Evolutionary conservation across 2,329 filamentous ascomycete genomes (phyloP).

Genomic region (Verticillium tricorpus): DNA sequence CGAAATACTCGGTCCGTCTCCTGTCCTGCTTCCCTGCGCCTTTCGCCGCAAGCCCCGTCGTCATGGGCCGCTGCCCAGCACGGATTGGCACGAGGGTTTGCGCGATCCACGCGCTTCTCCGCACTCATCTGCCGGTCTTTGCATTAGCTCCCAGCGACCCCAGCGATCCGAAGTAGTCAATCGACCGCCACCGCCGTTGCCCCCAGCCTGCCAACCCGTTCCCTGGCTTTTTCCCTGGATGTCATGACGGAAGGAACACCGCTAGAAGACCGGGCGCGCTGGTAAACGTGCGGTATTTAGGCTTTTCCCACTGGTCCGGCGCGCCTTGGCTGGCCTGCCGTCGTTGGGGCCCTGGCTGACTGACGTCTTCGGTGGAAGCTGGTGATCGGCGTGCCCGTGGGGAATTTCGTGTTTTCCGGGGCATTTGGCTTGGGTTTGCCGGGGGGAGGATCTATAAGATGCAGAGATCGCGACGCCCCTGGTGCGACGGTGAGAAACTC

Average conservation of each 20-base stretch:
- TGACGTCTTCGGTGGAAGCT: not conserved
- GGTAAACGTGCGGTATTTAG: not conserved
- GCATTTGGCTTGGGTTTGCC: not conserved
- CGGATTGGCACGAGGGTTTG: not conserved
- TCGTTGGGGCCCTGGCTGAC: not conserved
- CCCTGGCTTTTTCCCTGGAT: not conserved
- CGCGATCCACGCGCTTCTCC: not conserved
- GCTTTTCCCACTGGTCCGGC: not conserved
- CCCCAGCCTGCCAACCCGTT: not conserved
- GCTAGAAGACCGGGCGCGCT: not conserved
- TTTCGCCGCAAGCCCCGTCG: not conserved
- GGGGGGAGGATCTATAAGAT: not conserved
- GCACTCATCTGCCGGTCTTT: not conserved
- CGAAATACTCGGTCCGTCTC: not conserved
- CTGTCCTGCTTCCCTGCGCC: not conserved
- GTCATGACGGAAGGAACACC: not conserved
- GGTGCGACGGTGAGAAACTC: not conserved
- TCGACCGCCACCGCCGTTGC: not conserved
- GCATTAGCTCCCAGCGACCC: not conserved
- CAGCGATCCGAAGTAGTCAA: not conserved
- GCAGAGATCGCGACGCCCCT: not conserved
- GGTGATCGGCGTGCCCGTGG: not conserved
- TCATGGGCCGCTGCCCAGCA: not conserved
- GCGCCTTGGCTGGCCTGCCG: not conserved
- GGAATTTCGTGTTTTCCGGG: not conserved